phyloP scores from a whole-genome alignment of 306 rosid genomes.

The Ziziphus jujuba region DNA sequence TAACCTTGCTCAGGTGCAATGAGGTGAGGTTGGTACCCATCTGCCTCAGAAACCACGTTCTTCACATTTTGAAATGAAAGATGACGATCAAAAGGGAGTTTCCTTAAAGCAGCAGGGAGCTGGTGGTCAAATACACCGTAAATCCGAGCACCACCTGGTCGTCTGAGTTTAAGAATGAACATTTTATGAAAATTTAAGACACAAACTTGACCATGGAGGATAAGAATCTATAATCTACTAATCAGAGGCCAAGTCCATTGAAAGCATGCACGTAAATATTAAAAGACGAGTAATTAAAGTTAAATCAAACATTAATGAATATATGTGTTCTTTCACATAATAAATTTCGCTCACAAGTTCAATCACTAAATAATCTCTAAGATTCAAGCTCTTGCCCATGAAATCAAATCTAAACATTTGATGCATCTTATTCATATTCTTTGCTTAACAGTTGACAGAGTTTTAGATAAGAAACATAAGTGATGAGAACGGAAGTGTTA shows the following conservation, averaged over 20 bases:
- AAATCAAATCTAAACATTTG: not conserved
- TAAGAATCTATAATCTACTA: not conserved
- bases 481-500: conserved; percentile 8
- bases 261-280: not conserved
- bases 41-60: conserved; percentile 52
- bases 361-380: not conserved
- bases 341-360: not conserved
- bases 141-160: conserved; percentile 56
- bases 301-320: not conserved
- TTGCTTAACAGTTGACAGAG: not conserved
- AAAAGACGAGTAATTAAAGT: not conserved
- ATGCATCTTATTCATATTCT: not conserved
- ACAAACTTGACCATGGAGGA: not conserved
- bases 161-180: conserved; percentile 31
- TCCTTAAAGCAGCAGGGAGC: conserved; percentile 52
- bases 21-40: conserved; percentile 62
- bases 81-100: conserved; percentile 50
- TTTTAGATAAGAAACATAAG: not conserved
- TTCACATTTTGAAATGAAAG: conserved; percentile 48
- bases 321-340: not conserved
- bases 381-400: not conserved
- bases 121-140: conserved; percentile 48
- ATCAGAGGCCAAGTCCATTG: not conserved
- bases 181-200: not conserved
- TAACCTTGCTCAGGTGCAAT: conserved; percentile 60